Conservation (phyloP, 345 rosid species). For the Anacardium occidentale region DNA sequence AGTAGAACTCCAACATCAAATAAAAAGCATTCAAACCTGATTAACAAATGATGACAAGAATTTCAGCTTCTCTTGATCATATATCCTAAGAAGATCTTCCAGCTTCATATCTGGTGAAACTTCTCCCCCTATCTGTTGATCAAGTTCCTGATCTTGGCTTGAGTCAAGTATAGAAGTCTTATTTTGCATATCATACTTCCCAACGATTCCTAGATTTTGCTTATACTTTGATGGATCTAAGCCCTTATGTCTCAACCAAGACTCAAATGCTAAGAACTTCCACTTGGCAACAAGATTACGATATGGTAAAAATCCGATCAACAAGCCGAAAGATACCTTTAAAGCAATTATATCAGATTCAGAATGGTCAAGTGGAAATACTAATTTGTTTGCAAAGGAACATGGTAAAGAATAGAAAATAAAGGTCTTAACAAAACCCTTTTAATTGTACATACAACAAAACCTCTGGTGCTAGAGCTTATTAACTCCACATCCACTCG, state of each 20-base stretch:
- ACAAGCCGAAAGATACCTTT: slow-evolving; percentile 83
- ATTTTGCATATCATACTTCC: slow-evolving; percentile 47
- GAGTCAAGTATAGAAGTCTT: slow-evolving; percentile 36
- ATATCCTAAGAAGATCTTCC: slow-evolving; percentile 77
- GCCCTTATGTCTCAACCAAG: slow-evolving; percentile 90
- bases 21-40: slow-evolving; percentile 56
- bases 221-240: slow-evolving; percentile 72
- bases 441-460: slow-evolving; percentile 55
- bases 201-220: slow-evolving; percentile 67
- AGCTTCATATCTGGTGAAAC: slow-evolving; percentile 69
- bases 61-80: slow-evolving; percentile 80
- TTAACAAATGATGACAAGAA: slow-evolving; percentile 82
- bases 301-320: slow-evolving; percentile 85
- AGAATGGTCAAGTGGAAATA: slow-evolving; percentile 10
- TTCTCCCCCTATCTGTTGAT: slow-evolving; percentile 31
- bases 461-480: slow-evolving; percentile 79
- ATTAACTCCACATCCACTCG: slow-evolving; percentile 73
- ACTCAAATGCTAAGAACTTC: slow-evolving; percentile 89
- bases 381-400: slow-evolving; percentile 16
- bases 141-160: slow-evolving; percentile 35
- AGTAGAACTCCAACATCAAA: slow-evolving; percentile 13
- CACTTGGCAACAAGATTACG: slow-evolving; percentile 74
- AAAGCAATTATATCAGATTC: slow-evolving; percentile 16
- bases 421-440: background rate
- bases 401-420: slow-evolving; percentile 4